These are phyloP conservation scores for Tetracladium maxilliforme DNA, from an alignment of 2,329 filamentous ascomycete species.

Conservation along the genomic window DNA sequence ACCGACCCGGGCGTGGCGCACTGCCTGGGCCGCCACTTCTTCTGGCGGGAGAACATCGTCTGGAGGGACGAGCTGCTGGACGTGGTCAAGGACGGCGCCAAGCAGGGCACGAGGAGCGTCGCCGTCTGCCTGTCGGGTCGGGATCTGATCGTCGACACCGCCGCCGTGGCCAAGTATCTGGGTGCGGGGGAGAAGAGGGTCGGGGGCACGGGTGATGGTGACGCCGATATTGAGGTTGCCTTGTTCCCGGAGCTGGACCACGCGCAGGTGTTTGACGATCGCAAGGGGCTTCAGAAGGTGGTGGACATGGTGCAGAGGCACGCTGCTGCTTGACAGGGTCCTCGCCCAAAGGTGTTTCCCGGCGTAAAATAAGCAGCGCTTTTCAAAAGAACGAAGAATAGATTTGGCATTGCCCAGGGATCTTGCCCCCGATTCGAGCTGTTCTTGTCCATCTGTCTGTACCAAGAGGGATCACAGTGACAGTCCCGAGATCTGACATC, in stretches of 20 bases:
- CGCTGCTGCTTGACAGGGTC: no score
- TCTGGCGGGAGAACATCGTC: conserved; percentile 44
- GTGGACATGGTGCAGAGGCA: no score
- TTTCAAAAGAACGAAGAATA: no score
- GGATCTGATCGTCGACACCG: conserved; percentile 29
- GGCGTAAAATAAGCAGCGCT: no score
- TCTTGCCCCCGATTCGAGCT: no score
- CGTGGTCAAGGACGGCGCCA: no score
- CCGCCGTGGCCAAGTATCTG: conserved; percentile 1
- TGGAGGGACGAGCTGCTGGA: conserved; percentile 45
- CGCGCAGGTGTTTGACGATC: conserved; percentile 39
- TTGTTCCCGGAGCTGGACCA: conserved; percentile 42
- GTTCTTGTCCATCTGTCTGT: no score
- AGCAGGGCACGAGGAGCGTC: conserved; percentile 17
- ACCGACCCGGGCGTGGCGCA: conserved; percentile 43
- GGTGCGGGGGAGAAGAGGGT: conserved; percentile 2
- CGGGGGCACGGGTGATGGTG: conserved; percentile 4
- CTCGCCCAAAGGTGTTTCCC: no score
- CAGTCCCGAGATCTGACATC: no score
- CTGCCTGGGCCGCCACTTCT: conserved; percentile 40
- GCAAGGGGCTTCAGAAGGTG: no score
- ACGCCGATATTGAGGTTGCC: conserved; percentile 26
- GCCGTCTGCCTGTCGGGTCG: conserved; percentile 33
- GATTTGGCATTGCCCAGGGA: no score
- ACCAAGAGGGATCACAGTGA: no score